Conservation (phyloP, 352 stramenopile species). For the Pythium graminicola region DNA sequence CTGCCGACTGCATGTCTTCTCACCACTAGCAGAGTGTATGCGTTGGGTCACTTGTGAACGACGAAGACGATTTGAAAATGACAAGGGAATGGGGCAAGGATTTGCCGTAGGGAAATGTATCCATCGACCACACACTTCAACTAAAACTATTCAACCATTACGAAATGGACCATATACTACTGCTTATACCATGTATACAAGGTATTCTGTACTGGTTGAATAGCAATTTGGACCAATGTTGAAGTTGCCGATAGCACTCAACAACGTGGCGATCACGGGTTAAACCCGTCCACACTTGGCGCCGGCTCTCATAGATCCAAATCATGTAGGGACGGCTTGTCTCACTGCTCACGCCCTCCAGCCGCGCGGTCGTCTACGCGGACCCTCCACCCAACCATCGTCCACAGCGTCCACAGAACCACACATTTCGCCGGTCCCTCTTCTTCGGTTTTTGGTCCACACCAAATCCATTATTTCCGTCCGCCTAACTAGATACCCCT, state of each 20-base stretch:
- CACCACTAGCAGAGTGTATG: background rate
- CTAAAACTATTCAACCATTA: slow-evolving; percentile 2
- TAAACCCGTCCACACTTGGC: background rate
- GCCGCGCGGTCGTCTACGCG: too few relatives aligned
- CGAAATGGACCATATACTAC: background rate
- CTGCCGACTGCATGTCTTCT: slow-evolving; percentile 2
- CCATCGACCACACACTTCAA: background rate
- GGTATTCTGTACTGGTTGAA: background rate
- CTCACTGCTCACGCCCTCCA: background rate
- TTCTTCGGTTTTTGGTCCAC: too few relatives aligned
- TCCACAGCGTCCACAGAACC: too few relatives aligned
- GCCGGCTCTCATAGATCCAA: background rate
- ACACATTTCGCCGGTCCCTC: too few relatives aligned
- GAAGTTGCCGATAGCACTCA: slow-evolving; percentile 1
- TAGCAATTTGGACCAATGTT: slow-evolving; percentile 4
- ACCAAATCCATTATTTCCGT: too few relatives aligned
- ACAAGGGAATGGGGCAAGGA: background rate
- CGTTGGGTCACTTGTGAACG: background rate
- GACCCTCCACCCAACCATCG: too few relatives aligned
- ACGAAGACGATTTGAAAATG: slow-evolving; percentile 5
- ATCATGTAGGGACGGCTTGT: background rate
- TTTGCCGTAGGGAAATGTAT: background rate
- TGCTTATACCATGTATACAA: background rate
- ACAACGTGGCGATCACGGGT: background rate
- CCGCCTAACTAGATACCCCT: too few relatives aligned